These are phyloP conservation scores for Pachyrhizus erosus DNA, from an alignment of 306 rosid genomes.

Conservation along the genomic window DNA sequence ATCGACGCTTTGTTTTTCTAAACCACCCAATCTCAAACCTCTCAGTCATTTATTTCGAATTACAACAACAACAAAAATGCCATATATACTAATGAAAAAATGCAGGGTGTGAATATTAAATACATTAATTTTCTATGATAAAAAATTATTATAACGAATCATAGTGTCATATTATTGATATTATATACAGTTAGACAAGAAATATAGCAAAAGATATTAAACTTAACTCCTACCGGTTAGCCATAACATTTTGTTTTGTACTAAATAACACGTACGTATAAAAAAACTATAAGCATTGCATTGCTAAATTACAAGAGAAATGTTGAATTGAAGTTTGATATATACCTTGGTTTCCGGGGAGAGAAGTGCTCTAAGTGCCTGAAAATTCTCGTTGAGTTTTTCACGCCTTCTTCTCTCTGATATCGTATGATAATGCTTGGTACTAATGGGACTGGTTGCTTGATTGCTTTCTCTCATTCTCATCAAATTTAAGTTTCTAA, in stretches of 20 bases:
- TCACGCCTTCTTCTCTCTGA: constrained; percentile 83
- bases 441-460: constrained; percentile 47
- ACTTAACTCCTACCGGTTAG: no score
- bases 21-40: not conserved
- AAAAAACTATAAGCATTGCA: not conserved
- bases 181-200: no score
- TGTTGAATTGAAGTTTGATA: not conserved
- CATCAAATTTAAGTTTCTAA: constrained; percentile 49
- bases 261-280: not conserved
- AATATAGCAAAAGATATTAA: no score
- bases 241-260: not conserved
- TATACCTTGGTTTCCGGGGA: constrained; percentile 85
- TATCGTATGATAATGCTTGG: constrained; percentile 71
- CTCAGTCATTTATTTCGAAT: not conserved
- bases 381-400: constrained; percentile 76
- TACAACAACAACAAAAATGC: no score
- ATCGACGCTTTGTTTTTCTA: constrained; percentile 79
- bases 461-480: constrained; percentile 55
- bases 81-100: no score
- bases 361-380: constrained; percentile 67
- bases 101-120: no score
- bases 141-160: no score
- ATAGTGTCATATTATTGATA: no score
- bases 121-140: no score
- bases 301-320: not conserved